Percentiles rank a stretch among this genome's conserved stretches.
phyloP scores from a whole-genome alignment of 345 rosid species.

The Populus euphratica region DNA sequence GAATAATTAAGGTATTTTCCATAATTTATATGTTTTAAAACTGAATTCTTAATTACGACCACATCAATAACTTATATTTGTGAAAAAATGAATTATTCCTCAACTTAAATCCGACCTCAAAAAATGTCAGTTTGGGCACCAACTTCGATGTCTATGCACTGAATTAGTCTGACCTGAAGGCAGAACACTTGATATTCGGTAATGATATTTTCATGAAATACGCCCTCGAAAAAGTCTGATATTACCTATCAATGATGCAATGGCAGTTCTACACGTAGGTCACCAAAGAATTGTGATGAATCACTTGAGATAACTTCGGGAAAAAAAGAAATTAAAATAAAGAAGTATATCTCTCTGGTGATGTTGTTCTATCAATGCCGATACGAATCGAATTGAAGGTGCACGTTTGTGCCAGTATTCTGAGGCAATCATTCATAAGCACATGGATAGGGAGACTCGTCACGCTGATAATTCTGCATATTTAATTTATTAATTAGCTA shows the following conservation, averaged over 20 bases:
- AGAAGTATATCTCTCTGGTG: neutral
- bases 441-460: conserved; percentile 5
- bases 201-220: too few relatives aligned
- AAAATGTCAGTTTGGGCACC: neutral
- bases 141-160: too few relatives aligned
- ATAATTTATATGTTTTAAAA: too few relatives aligned
- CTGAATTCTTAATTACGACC: too few relatives aligned
- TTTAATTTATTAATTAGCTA: neutral
- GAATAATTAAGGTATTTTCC: too few relatives aligned
- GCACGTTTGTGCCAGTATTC: conserved; percentile 8
- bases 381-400: neutral
- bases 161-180: neutral
- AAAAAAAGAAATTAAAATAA: neutral
- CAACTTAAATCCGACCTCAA: neutral
- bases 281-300: neutral
- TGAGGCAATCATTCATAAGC: conserved; percentile 11
- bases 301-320: neutral
- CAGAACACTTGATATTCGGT: neutral
- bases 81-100: too few relatives aligned
- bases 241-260: neutral
- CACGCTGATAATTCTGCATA: neutral
- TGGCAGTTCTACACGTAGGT: neutral
- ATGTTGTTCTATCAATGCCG: neutral
- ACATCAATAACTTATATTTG: too few relatives aligned
- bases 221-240: neutral